A percentile compares a stretch with the other conserved stretches of the same genome.
Evolutionary conservation across 2,329 filamentous ascomycete genomes (phyloP).

Genomic region (Aureobasidium pullulans): DNA sequence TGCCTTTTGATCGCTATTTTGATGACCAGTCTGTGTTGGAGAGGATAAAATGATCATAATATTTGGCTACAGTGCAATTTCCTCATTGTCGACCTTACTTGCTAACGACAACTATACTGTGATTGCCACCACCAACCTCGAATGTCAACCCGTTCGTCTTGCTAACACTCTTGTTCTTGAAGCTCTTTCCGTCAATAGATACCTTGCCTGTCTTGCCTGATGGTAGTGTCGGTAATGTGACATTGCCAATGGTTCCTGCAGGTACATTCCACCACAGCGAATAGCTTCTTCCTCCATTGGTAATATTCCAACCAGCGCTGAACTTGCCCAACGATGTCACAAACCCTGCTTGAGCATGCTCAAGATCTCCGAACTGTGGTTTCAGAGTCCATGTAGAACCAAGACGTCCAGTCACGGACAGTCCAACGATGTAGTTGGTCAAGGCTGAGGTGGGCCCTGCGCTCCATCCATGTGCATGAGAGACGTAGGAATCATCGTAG

Average conservation of each 20-base stretch:
- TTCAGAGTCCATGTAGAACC: conserved; percentile 38
- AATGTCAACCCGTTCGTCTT: background rate
- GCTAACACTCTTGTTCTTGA: conserved; percentile 3
- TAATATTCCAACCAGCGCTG: conserved; percentile 28
- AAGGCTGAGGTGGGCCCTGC: conserved; percentile 35
- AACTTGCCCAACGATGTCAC: conserved; percentile 39
- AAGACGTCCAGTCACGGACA: conserved; percentile 33
- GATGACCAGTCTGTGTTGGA: too few species aligned
- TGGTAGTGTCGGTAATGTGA: conserved; percentile 22
- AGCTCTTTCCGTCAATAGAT: background rate
- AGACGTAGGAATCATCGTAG: conserved; percentile 24
- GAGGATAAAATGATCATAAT: too few species aligned
- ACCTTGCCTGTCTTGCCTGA: conserved; percentile 5
- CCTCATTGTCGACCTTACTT: background rate
- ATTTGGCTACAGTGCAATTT: too few species aligned
- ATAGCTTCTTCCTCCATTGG: conserved; percentile 15
- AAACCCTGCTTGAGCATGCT: conserved; percentile 39
- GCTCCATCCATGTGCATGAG: conserved; percentile 27
- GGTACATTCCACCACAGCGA: conserved; percentile 24
- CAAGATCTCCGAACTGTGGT: conserved; percentile 39
- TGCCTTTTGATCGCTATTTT: too few species aligned
- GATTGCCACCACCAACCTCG: background rate
- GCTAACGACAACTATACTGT: background rate
- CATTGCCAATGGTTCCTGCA: conserved; percentile 24
- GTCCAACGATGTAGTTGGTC: conserved; percentile 37